phyloP scores from a whole-genome alignment of 2,329 filamentous ascomycete genomes.

The Domatiomyces catenatus region DNA sequence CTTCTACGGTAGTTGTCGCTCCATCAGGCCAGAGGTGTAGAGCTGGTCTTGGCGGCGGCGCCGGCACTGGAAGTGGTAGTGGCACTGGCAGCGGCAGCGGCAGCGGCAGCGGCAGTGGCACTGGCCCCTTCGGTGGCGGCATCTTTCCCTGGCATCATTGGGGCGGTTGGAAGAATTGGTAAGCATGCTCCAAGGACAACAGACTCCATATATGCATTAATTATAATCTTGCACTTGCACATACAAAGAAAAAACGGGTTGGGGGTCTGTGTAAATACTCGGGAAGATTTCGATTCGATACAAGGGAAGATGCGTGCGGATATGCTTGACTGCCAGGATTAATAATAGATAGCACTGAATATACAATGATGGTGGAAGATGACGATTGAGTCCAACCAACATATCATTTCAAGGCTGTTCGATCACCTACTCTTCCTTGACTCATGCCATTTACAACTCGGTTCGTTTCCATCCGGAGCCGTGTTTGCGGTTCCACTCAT shows the following conservation, averaged over 20 bases:
- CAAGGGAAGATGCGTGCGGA: too few species aligned
- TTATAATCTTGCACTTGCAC: not conserved
- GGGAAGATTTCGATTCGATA: too few species aligned
- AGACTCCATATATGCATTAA: not conserved
- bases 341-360: too few species aligned
- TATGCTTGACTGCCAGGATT: too few species aligned
- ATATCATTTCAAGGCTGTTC: too few species aligned
- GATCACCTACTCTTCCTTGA: not conserved
- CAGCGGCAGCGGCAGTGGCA: too few species aligned
- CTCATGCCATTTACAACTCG: not conserved
- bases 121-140: too few species aligned
- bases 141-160: not conserved
- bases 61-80: too few species aligned
- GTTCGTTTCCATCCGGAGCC: not conserved
- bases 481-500: slow-evolving; percentile 4
- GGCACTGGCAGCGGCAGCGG: too few species aligned
- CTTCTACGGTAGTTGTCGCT: not conserved
- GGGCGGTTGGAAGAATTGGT: not conserved
- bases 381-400: too few species aligned
- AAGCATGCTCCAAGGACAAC: not conserved
- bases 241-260: not conserved
- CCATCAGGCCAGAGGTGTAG: not conserved
- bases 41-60: not conserved
- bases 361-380: too few species aligned
- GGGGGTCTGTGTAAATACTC: not conserved